Percentiles rank a stretch among this genome's conserved stretches.
Evolutionary conservation across 192 early-diverging fungal species (phyloP).

Genomic region (Coemansia brasiliensis): DNA sequence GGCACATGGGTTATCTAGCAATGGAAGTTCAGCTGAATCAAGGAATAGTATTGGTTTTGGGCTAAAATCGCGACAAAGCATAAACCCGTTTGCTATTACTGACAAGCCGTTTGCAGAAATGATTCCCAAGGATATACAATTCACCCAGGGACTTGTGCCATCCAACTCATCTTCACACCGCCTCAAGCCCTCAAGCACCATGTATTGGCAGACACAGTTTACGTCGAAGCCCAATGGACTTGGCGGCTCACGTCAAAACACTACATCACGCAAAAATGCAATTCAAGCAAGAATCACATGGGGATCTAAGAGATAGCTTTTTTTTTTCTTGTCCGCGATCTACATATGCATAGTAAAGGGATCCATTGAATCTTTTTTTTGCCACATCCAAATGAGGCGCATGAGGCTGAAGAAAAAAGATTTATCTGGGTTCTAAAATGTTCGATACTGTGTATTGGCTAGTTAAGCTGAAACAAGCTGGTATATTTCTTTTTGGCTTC

Average conservation of each 20-base stretch:
- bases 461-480: too few relatives aligned
- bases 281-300: slow-evolving; percentile 32
- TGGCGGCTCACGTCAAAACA: slow-evolving; percentile 6
- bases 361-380: neutral
- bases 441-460: too few relatives aligned
- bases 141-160: neutral
- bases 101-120: slow-evolving; percentile 1
- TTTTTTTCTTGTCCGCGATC: too few relatives aligned
- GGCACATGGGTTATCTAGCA: too few relatives aligned
- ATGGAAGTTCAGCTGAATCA: too few relatives aligned
- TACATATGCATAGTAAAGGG: too few relatives aligned
- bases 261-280: neutral
- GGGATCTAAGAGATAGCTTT: slow-evolving; percentile 23
- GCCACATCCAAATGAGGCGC: neutral
- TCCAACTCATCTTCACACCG: neutral
- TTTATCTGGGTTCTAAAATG: too few relatives aligned
- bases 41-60: too few relatives aligned
- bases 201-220: neutral
- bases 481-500: too few relatives aligned
- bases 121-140: neutral
- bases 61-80: too few relatives aligned
- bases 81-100: slow-evolving; percentile 10
- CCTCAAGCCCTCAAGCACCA: neutral
- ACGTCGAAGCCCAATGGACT: neutral
- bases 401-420: too few relatives aligned